phyloP scores from a whole-genome alignment of 2,329 filamentous ascomycete genomes.

The Trichoderma oligosporum region DNA sequence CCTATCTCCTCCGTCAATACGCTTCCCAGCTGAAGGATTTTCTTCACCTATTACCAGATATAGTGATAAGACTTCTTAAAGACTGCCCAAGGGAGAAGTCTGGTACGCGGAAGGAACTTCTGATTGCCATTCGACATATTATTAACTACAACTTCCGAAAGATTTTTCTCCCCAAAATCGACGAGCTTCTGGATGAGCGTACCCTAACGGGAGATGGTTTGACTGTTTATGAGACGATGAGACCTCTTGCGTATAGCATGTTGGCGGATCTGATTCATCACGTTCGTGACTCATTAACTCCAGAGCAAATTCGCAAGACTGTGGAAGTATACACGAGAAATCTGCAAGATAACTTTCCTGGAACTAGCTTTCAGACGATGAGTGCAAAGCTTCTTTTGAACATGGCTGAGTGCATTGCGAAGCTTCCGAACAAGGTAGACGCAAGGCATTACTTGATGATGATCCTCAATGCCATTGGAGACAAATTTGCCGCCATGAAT shows the following conservation, averaged over 20 bases:
- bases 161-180: constrained; percentile 91
- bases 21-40: constrained; percentile 85
- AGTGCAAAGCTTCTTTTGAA: constrained; percentile 95
- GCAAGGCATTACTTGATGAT: constrained; percentile 94
- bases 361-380: constrained; percentile 99
- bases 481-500: constrained; percentile 99
- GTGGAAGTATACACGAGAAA: constrained; percentile 98
- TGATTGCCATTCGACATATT: constrained; percentile 95
- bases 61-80: constrained; percentile 85
- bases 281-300: constrained; percentile 80
- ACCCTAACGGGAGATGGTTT: constrained; percentile 93
- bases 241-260: constrained; percentile 96
- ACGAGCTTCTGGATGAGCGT: constrained; percentile 88
- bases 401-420: constrained; percentile 97
- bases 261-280: constrained; percentile 97
- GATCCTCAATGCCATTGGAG: constrained; percentile 95
- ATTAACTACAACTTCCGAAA: constrained; percentile 98
- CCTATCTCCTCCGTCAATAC: constrained; percentile 86
- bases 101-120: constrained; percentile 83
- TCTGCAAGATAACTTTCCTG: constrained; percentile 89
- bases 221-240: constrained; percentile 94
- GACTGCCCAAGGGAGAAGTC: constrained; percentile 96
- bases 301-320: constrained; percentile 89
- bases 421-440: constrained; percentile 87
- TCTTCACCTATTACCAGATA: constrained; percentile 75